Percentiles rank a stretch among this genome's conserved stretches.
Evolutionary conservation across 768 basidiomycete genomes (phyloP).

Genomic region (Ramaria sp.): DNA sequence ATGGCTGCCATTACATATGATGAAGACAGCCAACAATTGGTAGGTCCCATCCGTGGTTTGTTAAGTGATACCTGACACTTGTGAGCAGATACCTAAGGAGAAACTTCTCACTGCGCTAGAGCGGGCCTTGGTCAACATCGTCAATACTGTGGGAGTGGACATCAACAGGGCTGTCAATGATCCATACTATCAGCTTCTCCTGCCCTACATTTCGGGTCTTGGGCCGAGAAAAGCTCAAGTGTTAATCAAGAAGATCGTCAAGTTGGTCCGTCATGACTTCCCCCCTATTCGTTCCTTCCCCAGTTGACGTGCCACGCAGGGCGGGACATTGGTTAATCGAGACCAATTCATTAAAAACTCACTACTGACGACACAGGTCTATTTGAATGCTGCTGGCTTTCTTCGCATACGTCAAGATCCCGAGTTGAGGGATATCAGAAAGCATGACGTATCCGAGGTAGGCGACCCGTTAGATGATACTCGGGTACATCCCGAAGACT

Average conservation of each 20-base stretch:
- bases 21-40: conserved; percentile 79
- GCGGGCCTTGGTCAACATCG: conserved; percentile 78
- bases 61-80: conserved; percentile 4
- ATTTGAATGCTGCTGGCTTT: conserved; percentile 89
- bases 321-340: conserved; percentile 78
- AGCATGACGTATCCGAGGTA: conserved; percentile 52
- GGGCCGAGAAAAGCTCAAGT: conserved; percentile 90
- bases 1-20: conserved; percentile 77
- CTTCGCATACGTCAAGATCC: conserved; percentile 72
- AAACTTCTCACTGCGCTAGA: conserved; percentile 77
- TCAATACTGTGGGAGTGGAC: conserved; percentile 90
- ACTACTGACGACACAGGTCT: conserved; percentile 77
- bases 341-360: conserved; percentile 78
- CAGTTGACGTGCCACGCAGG: conserved; percentile 34
- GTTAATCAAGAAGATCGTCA: conserved; percentile 69
- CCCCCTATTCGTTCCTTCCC: neutral
- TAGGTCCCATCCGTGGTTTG: conserved; percentile 23
- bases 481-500: conserved; percentile 95
- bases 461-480: conserved; percentile 93
- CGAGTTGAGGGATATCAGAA: conserved; percentile 44
- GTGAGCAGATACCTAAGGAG: conserved; percentile 67
- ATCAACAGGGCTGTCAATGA: conserved; percentile 90
- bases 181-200: conserved; percentile 75
- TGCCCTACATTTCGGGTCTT: conserved; percentile 87
- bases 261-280: conserved; percentile 41